Evolutionary conservation across 2,329 filamentous ascomycete species (phyloP).

Genomic region (Pestalotiopsis sp.): DNA sequence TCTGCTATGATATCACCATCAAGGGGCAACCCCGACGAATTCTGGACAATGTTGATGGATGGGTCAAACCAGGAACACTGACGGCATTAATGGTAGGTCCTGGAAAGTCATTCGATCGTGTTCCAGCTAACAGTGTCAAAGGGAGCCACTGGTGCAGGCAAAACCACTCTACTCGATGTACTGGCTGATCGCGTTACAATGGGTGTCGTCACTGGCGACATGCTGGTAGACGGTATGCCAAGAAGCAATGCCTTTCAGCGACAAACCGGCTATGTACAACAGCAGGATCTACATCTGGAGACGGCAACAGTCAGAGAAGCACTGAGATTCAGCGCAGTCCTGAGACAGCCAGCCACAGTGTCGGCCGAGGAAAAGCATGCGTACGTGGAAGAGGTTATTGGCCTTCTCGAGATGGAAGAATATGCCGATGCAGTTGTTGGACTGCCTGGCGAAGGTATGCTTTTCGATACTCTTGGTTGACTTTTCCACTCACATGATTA

Average conservation of each 20-base stretch:
- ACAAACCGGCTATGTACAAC: slow-evolving; percentile 86
- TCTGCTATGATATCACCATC: slow-evolving; percentile 74
- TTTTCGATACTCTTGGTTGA: background rate
- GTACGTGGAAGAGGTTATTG: slow-evolving; percentile 92
- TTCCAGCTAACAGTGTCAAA: background rate
- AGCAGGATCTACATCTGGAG: slow-evolving; percentile 83
- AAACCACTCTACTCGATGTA: slow-evolving; percentile 84
- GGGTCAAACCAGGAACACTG: slow-evolving; percentile 86
- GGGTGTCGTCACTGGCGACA: slow-evolving; percentile 81
- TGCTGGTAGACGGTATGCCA: slow-evolving; percentile 62
- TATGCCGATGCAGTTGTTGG: slow-evolving; percentile 91
- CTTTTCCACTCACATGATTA: slow-evolving; percentile 20
- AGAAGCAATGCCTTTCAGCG: slow-evolving; percentile 81
- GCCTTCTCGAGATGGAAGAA: slow-evolving; percentile 83
- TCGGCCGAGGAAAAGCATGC: slow-evolving; percentile 75
- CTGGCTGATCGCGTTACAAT: slow-evolving; percentile 80
- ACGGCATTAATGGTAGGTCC: slow-evolving; percentile 72
- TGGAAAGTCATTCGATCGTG: no score
- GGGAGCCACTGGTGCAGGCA: slow-evolving; percentile 83
- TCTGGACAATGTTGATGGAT: slow-evolving; percentile 81
- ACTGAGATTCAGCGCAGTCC: slow-evolving; percentile 78
- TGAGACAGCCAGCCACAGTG: slow-evolving; percentile 77
- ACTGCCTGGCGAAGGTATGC: slow-evolving; percentile 75
- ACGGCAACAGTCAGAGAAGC: slow-evolving; percentile 88
- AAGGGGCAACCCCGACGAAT: slow-evolving; percentile 72